Evolutionary conservation across 306 rosid genomes (phyloP).

Genomic region (Cyamopsis tetragonoloba): DNA sequence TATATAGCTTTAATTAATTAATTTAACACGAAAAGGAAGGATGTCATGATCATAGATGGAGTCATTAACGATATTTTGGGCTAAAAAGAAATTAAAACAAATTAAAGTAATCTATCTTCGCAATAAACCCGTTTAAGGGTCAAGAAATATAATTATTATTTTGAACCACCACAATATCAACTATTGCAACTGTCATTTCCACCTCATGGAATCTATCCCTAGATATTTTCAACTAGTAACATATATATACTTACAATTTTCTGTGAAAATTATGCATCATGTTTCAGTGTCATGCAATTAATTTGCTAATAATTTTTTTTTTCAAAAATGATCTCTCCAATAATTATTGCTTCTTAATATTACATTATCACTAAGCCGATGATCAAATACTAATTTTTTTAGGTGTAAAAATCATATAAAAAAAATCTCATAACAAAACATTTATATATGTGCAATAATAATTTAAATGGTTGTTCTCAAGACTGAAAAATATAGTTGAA

Average conservation of each 20-base stretch:
- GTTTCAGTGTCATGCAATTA: background rate
- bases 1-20: constrained; percentile 3
- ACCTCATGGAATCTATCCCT: background rate
- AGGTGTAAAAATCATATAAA: no score
- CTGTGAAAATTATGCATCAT: background rate
- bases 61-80: background rate
- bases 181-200: constrained; percentile 7
- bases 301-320: no score
- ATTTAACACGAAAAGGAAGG: background rate
- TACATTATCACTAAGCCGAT: no score
- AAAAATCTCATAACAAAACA: no score
- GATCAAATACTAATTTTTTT: no score
- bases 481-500: no score
- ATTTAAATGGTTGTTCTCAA: no score
- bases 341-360: no score
- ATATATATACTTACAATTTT: no score
- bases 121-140: background rate
- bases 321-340: no score
- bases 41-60: constrained; percentile 14
- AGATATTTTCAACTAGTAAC: background rate
- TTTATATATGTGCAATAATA: no score
- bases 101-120: background rate
- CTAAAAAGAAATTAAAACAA: background rate
- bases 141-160: constrained; percentile 16
- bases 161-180: background rate